Percentiles rank a stretch among this genome's conserved stretches.
These are phyloP conservation scores for Amylocystis lapponica DNA, from an alignment of 768 basidiomycete species.

Conservation along the genomic window DNA sequence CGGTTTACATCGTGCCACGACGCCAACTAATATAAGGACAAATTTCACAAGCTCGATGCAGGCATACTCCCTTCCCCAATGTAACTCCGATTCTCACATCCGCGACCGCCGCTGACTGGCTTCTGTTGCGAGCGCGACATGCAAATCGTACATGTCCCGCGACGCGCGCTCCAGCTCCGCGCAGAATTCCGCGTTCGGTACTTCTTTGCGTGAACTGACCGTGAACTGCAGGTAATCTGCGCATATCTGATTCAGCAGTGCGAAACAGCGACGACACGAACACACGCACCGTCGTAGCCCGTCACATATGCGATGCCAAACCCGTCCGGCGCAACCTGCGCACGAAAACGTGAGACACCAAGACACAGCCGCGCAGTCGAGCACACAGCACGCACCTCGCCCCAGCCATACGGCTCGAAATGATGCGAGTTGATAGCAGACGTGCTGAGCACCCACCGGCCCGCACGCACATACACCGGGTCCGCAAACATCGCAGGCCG, in stretches of 20 bases:
- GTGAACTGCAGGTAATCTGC: slow-evolving; percentile 81
- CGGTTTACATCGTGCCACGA: too few species aligned
- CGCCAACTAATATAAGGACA: too few species aligned
- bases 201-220: slow-evolving; percentile 79
- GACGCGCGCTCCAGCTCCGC: slow-evolving; percentile 60
- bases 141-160: slow-evolving; percentile 64
- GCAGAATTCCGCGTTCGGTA: slow-evolving; percentile 72
- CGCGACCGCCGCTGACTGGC: slow-evolving; percentile 1
- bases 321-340: slow-evolving; percentile 80
- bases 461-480: slow-evolving; percentile 63
- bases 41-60: too few species aligned
- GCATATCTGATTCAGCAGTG: neutral
- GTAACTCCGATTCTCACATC: slow-evolving; percentile 3
- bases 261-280: neutral
- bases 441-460: slow-evolving; percentile 86
- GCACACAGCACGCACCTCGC: slow-evolving; percentile 47
- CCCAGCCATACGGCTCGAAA: slow-evolving; percentile 88
- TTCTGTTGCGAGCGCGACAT: slow-evolving; percentile 20
- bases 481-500: slow-evolving; percentile 72
- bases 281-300: slow-evolving; percentile 31
- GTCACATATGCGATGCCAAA: slow-evolving; percentile 96
- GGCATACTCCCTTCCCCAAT: slow-evolving; percentile 8
- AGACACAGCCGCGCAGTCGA: too few species aligned
- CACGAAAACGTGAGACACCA: neutral
- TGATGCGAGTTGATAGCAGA: slow-evolving; percentile 85